Evolutionary conservation across 306 rosid genomes (phyloP), one percentile per base, ranked within the genome.

Genomic region (barrel medic (Medicago truncatula)): DNA sequence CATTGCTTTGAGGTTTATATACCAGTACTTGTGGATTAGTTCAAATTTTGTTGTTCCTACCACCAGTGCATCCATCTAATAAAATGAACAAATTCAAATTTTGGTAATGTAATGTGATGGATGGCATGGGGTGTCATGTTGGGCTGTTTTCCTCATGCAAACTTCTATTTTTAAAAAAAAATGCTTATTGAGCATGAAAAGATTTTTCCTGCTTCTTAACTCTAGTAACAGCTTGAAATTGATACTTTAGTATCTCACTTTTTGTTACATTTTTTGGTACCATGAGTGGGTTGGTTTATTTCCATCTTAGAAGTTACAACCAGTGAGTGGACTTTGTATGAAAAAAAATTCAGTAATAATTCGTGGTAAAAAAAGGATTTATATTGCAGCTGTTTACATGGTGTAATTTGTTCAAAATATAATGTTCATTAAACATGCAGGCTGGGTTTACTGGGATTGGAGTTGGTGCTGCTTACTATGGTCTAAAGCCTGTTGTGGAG

Each of bases 391-490:
- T 18, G 67, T 69, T 81, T 79, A 73, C 20, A 50, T 79, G 46
- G 77, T 4, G 43, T 77, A 0, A 46, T 68, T 38, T 80, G 18
- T 82, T 70, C 56, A 62, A 6, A 7, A 31, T 61, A 14, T 58
- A 23, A 58, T 78, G 14, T 83, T 69, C 54, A 61, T 80, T 63
- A 75, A 75, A 73, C 74, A 39, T 85, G 84, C 92, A 95, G 98
- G 99, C 99, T 83, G 99, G 99, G 50, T 96, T 96, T 89, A 13
- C 99, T 56, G 99, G 99, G 67, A 92, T 96, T 57, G 99, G 98
- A 85, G 99, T 96, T 78, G 99, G 99, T 2, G 99, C 99, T 73
- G 99, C 99, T 57, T 96, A 86, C 88, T 80, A 92, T 82, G 99
- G 99, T 77, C 93, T 92, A 73, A 89, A 65, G 81, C 99, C 99